These are phyloP conservation scores for Apophysomyces sp. DNA, from an alignment of 371 early-diverging fungal genomes.

Conservation along the genomic window DNA sequence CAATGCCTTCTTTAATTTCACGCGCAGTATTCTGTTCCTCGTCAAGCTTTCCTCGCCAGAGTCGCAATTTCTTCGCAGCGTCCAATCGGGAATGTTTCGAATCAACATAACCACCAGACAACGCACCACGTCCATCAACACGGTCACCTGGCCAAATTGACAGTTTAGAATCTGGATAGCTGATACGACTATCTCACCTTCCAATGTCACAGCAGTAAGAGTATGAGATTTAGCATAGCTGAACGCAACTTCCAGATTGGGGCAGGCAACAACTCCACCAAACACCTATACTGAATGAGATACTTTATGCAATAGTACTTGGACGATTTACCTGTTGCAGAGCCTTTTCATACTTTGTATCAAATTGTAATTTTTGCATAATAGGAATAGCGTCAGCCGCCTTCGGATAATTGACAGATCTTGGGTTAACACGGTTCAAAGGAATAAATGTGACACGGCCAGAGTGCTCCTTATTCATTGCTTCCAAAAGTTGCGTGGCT, in stretches of 20 bases:
- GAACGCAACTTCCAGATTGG: slow-evolving; percentile 82
- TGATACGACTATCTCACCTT: slow-evolving; percentile 53
- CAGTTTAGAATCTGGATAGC: not conserved
- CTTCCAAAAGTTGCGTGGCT: slow-evolving; percentile 77
- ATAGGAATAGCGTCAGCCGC: slow-evolving; percentile 85
- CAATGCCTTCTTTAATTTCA: slow-evolving; percentile 50
- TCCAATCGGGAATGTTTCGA: slow-evolving; percentile 75
- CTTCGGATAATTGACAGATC: slow-evolving; percentile 63
- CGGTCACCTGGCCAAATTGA: slow-evolving; percentile 67
- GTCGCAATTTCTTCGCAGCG: slow-evolving; percentile 54
- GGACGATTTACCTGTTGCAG: slow-evolving; percentile 64
- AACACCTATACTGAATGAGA: slow-evolving; percentile 57
- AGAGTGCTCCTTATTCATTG: slow-evolving; percentile 68
- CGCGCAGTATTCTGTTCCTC: slow-evolving; percentile 48
- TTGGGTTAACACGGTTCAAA: slow-evolving; percentile 78
- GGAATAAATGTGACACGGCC: slow-evolving; percentile 98
- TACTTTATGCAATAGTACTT: not conserved
- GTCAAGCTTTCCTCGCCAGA: slow-evolving; percentile 39
- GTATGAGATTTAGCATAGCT: slow-evolving; percentile 74
- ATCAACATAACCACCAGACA: slow-evolving; percentile 92
- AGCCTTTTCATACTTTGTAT: slow-evolving; percentile 64
- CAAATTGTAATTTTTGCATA: slow-evolving; percentile 71
- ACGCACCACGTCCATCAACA: slow-evolving; percentile 90
- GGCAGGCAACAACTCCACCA: slow-evolving; percentile 88
- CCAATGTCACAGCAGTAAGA: slow-evolving; percentile 87